Conservation (phyloP, 225 moss, liverwort and hornwort species). For the Pseudisothecium myosuroides region DNA sequence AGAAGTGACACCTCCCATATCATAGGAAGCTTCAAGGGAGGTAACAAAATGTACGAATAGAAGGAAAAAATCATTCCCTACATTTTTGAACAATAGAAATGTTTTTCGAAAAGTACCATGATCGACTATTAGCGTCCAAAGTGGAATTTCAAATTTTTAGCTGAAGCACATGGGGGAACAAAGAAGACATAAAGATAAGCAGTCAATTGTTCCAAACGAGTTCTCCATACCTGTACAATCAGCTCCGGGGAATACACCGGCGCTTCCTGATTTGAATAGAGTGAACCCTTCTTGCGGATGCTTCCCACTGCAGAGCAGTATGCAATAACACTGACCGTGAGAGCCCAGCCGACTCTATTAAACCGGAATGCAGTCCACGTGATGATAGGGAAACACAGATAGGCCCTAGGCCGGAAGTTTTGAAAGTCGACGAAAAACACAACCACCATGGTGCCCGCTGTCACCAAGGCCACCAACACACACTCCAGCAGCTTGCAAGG, state of each 20-base stretch:
- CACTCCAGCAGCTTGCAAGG: slow-evolving; percentile 29
- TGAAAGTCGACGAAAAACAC: slow-evolving; percentile 39
- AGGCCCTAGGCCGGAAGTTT: slow-evolving; percentile 45
- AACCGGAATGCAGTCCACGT: slow-evolving; percentile 67
- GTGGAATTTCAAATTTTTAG: neutral
- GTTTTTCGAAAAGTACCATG: neutral
- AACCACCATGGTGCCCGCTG: slow-evolving; percentile 2
- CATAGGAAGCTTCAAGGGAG: neutral
- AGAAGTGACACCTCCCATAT: neutral
- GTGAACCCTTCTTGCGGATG: slow-evolving; percentile 30
- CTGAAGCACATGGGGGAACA: neutral
- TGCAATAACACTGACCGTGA: slow-evolving; percentile 31
- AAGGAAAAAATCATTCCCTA: neutral
- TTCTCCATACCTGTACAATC: slow-evolving; percentile 40
- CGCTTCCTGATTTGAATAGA: slow-evolving; percentile 40
- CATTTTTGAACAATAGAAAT: neutral
- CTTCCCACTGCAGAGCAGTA: slow-evolving; percentile 35
- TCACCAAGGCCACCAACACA: neutral
- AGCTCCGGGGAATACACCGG: slow-evolving; percentile 31
- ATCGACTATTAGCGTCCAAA: neutral
- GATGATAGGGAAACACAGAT: slow-evolving; percentile 67
- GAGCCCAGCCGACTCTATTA: slow-evolving; percentile 59
- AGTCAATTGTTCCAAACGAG: neutral
- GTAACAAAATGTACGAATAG: neutral
- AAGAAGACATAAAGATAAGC: neutral